Evolutionary conservation across 2,329 filamentous ascomycete species (phyloP).

Genomic region (Arthrobotrys musiformis): DNA sequence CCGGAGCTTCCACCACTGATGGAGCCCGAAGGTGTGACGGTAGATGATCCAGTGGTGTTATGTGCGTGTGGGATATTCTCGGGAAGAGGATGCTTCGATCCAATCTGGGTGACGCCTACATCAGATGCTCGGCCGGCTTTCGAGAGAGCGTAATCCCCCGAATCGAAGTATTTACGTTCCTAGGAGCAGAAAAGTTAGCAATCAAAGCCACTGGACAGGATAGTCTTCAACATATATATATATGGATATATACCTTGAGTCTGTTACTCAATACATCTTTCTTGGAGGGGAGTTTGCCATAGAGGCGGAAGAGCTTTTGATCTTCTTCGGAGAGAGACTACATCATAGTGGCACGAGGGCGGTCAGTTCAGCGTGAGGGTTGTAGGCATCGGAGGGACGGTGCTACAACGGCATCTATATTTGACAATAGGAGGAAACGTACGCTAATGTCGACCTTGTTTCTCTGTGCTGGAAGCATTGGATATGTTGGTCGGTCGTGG

Average conservation of each 20-base stretch:
- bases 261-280: slow-evolving; percentile 98
- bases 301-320: slow-evolving; percentile 94
- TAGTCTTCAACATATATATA: not conserved
- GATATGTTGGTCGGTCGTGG: not conserved
- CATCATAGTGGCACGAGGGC: slow-evolving; percentile 2
- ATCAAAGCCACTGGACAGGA: not conserved
- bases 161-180: slow-evolving; percentile 99
- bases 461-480: slow-evolving; percentile 71
- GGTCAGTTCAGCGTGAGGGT: slow-evolving; percentile 9
- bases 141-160: slow-evolving; percentile 93
- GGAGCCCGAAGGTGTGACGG: slow-evolving; percentile 54
- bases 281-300: slow-evolving; percentile 96
- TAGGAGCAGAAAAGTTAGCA: slow-evolving; percentile 59
- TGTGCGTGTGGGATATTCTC: slow-evolving; percentile 85
- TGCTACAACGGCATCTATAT: too few species aligned
- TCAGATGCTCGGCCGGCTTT: slow-evolving; percentile 97
- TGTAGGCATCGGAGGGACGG: not conserved
- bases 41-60: slow-evolving; percentile 27
- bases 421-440: slow-evolving; percentile 63
- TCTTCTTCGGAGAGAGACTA: slow-evolving; percentile 94
- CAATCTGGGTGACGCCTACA: slow-evolving; percentile 91
- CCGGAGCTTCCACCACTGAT: slow-evolving; percentile 49
- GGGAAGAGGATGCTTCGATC: slow-evolving; percentile 91
- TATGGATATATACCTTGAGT: slow-evolving; percentile 76
- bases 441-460: slow-evolving; percentile 98